phyloP scores from a whole-genome alignment of 345 rosid genomes.

The Psidium friedrichsthalianum region DNA sequence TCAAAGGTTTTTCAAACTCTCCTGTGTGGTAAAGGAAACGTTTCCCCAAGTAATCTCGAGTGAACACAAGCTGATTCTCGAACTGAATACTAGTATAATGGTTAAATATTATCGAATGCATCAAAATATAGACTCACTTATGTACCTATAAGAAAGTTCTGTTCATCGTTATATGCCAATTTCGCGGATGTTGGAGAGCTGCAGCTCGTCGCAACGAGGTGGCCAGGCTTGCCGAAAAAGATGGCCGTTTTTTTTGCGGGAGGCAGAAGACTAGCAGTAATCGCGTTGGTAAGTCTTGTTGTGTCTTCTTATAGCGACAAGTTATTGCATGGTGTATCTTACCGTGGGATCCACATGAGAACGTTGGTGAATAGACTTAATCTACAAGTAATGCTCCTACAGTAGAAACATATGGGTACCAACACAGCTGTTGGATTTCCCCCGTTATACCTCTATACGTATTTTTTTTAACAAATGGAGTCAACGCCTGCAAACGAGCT shows the following conservation, averaged over 20 bases:
- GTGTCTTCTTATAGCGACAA: not conserved
- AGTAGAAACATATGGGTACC: not conserved
- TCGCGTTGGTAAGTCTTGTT: slow-evolving; percentile 48
- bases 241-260: slow-evolving; percentile 38
- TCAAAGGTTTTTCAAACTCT: too few relatives aligned
- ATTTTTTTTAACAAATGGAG: not conserved
- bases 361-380: not conserved
- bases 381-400: not conserved
- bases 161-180: not conserved
- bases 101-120: not conserved
- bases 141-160: not conserved
- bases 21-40: too few relatives aligned
- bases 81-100: not conserved
- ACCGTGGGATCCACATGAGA: accelerated
- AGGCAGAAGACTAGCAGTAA: slow-evolving; percentile 36
- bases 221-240: slow-evolving; percentile 44
- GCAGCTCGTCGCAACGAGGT: not conserved
- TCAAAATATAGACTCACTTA: not conserved
- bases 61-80: not conserved
- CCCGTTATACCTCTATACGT: not conserved
- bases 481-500: not conserved
- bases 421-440: not conserved
- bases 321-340: not conserved
- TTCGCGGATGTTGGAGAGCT: accelerated
- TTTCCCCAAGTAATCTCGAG: not conserved